phyloP scores from a whole-genome alignment of 2,329 filamentous ascomycete genomes.

The Ophioceras dolichostomum region DNA sequence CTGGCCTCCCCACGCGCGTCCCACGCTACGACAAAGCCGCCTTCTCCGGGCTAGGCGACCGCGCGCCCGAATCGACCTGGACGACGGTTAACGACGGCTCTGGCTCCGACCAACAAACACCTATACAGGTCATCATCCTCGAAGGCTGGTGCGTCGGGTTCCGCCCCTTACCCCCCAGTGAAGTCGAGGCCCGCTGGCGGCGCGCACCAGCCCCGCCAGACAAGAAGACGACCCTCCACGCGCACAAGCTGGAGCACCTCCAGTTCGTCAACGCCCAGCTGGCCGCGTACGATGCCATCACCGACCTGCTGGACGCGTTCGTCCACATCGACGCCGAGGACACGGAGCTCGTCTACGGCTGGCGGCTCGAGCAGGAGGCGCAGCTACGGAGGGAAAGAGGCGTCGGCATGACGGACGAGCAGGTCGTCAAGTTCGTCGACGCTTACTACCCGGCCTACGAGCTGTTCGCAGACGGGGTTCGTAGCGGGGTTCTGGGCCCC shows the following conservation, averaged over 20 bases:
- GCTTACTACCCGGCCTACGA: constrained; percentile 63
- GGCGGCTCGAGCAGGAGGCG: constrained; percentile 72
- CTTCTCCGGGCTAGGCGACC: constrained; percentile 65
- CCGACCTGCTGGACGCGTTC: constrained; percentile 38
- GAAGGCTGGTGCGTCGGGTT: constrained; percentile 93
- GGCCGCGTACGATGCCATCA: constrained; percentile 32
- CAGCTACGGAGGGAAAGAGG: constrained; percentile 54
- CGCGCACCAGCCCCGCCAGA: no score
- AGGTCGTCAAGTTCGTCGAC: constrained; percentile 63
- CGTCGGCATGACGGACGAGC: constrained; percentile 69
- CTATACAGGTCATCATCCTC: constrained; percentile 59
- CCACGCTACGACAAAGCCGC: constrained; percentile 79
- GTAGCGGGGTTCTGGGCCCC: constrained; percentile 44
- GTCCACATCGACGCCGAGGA: constrained; percentile 58
- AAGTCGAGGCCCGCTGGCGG: constrained; percentile 38
- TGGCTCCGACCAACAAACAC: constrained; percentile 20
- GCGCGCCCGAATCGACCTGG: constrained; percentile 52
- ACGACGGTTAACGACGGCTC: constrained; percentile 36
- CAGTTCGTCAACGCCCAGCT: constrained; percentile 36
- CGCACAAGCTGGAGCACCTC: constrained; percentile 35
- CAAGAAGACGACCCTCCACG: constrained; percentile 30
- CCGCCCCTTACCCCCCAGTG: constrained; percentile 42
- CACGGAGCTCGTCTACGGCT: constrained; percentile 65
- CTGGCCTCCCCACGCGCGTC: constrained; percentile 39
- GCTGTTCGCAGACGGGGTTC: constrained; percentile 48